phyloP scores from a whole-genome alignment of 73 alveolate species.

The Paramecium octaurelia region DNA sequence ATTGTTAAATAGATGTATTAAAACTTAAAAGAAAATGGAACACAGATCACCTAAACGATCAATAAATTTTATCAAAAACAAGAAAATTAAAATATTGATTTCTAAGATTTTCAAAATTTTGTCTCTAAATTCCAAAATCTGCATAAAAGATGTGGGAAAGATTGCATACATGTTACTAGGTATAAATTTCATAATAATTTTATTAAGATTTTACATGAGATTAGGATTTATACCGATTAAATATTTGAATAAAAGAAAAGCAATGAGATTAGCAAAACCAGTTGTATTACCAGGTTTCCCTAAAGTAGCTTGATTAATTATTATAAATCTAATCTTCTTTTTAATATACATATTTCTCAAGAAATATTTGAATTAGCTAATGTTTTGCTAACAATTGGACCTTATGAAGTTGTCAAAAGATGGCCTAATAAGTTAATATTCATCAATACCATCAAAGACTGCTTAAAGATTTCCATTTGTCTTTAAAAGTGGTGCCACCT shows the following conservation, averaged over 20 bases:
- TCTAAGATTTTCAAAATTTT: neutral
- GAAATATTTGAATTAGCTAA: constrained; percentile 41
- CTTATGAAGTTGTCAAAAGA: neutral
- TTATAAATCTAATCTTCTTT: neutral
- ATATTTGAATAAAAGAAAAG: constrained; percentile 37
- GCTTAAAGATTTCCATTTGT: constrained; percentile 53
- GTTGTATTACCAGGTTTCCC: constrained; percentile 15
- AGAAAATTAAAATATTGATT: neutral
- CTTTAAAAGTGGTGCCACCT: neutral
- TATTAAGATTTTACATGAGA: neutral
- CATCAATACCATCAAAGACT: constrained; percentile 36
- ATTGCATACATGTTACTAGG: constrained; percentile 30
- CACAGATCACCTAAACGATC: neutral
- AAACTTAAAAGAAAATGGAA: neutral
- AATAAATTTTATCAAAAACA: neutral
- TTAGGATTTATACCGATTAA: neutral
- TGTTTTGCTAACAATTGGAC: neutral
- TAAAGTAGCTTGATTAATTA: neutral
- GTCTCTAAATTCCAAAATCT: neutral
- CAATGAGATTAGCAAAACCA: constrained; percentile 34
- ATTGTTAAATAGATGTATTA: neutral
- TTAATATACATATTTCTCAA: neutral
- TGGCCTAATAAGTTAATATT: neutral
- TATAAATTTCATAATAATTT: neutral
- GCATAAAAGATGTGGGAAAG: constrained; percentile 36